phyloP scores from a whole-genome alignment of 2,329 filamentous ascomycete species.

The Chaetomium sp. region DNA sequence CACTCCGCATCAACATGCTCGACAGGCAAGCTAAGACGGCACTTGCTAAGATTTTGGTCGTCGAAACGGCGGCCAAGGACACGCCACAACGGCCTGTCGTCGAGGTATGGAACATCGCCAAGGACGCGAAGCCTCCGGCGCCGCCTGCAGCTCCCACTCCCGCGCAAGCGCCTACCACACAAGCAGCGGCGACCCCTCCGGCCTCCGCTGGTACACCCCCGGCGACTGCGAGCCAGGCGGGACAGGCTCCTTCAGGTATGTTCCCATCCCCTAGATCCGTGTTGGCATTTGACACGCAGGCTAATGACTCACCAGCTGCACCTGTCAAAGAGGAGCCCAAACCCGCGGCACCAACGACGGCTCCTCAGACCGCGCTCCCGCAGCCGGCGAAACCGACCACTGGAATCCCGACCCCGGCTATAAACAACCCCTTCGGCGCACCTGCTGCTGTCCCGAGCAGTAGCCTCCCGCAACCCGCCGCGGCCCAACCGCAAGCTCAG shows the following conservation, averaged over 20 bases:
- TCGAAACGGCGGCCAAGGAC: conserved; percentile 79
- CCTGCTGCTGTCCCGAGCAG: conserved; percentile 13
- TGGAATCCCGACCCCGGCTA: conserved; percentile 12
- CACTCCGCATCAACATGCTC: conserved; percentile 75
- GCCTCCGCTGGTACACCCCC: conserved; percentile 6
- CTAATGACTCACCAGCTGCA: conserved; percentile 15
- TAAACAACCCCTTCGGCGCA: conserved; percentile 27
- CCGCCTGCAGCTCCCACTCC: conserved; percentile 24
- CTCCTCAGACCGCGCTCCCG: conserved; percentile 19
- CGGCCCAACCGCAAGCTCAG: conserved; percentile 7
- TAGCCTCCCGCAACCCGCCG: conserved; percentile 8
- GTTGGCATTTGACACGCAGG: neutral
- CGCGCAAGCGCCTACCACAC: conserved; percentile 8
- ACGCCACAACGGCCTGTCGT: conserved; percentile 81
- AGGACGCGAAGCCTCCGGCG: conserved; percentile 55
- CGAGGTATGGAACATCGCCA: conserved; percentile 85
- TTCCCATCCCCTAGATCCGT: neutral
- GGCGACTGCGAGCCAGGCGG: conserved; percentile 1
- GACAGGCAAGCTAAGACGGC: conserved; percentile 68
- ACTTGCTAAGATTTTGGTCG: conserved; percentile 72
- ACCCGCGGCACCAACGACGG: conserved; percentile 13
- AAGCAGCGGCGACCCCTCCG: conserved; percentile 3
- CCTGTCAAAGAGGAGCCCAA: conserved; percentile 23
- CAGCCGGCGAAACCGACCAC: conserved; percentile 21
- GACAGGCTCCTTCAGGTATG: conserved; percentile 26